phyloP scores from a whole-genome alignment of 1,284 basidiomycete genomes.

The Malassezia furfur region DNA sequence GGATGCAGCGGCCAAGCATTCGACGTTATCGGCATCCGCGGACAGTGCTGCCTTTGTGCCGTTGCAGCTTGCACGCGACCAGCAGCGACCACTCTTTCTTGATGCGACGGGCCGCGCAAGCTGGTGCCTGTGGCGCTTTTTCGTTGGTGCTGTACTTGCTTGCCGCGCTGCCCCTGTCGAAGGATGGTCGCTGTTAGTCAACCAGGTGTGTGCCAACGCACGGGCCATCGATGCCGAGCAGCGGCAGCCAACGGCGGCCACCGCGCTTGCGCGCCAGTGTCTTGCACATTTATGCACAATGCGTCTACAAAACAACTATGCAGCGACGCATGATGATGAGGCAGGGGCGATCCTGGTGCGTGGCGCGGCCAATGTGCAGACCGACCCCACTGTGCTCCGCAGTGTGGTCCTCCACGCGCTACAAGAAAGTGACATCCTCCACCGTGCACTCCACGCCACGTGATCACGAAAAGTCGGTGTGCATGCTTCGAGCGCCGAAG shows the following conservation, averaged over 20 bases:
- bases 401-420: conserved; percentile 5
- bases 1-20: neutral
- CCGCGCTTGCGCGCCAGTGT: neutral
- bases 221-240: neutral
- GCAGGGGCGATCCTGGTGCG: neutral
- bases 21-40: neutral
- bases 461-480: neutral
- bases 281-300: neutral
- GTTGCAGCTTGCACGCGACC: neutral
- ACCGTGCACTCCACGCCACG: neutral
- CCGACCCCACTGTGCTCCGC: neutral
- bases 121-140: conserved; percentile 11
- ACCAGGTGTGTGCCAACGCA: neutral
- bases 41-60: neutral
- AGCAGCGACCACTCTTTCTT: conserved; percentile 6
- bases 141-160: neutral
- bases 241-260: neutral
- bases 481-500: neutral
- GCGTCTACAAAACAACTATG: neutral
- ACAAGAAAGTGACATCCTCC: conserved; percentile 12
- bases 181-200: neutral
- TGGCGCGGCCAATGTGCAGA: neutral
- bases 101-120: conserved; percentile 6
- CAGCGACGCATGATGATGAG: conserved; percentile 1
- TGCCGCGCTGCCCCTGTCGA: neutral